phyloP scores from a whole-genome alignment of 495 filamentous ascomycete species.

The Penicillium goetzii region DNA sequence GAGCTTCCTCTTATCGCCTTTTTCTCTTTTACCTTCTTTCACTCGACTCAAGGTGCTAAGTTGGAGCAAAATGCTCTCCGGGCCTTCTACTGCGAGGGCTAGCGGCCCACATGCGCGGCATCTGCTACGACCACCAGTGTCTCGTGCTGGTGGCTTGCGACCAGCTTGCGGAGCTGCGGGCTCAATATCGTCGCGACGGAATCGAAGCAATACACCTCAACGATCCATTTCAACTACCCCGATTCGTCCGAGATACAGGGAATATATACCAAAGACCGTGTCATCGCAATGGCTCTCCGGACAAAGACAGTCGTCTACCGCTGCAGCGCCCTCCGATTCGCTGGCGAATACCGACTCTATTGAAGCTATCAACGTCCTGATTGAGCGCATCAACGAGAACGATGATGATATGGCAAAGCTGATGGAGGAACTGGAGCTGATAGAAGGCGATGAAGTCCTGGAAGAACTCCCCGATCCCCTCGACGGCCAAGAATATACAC shows the following conservation, averaged over 20 bases:
- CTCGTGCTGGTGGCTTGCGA: constrained; percentile 31
- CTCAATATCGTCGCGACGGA: constrained; percentile 25
- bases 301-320: constrained; percentile 34
- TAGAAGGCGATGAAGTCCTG: constrained; percentile 31
- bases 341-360: constrained; percentile 24
- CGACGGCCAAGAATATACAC: constrained; percentile 41
- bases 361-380: constrained; percentile 38
- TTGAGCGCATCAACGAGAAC: constrained; percentile 45
- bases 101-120: constrained; percentile 34
- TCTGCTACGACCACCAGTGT: constrained; percentile 29
- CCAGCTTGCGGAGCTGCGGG: constrained; percentile 35
- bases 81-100: constrained; percentile 37
- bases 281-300: constrained; percentile 14
- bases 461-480: constrained; percentile 31
- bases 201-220: constrained; percentile 21
- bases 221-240: constrained; percentile 11
- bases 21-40: constrained; percentile 23
- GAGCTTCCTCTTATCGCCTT: constrained; percentile 22
- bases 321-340: constrained; percentile 22
- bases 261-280: not conserved
- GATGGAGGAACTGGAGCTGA: constrained; percentile 40
- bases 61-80: constrained; percentile 42
- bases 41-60: not conserved
- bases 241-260: not conserved
- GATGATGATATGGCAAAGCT: constrained; percentile 41